Percentiles rank a stretch among this genome's conserved stretches.
Evolutionary conservation across 768 basidiomycete species (phyloP).

Genomic region (Mycena venus): DNA sequence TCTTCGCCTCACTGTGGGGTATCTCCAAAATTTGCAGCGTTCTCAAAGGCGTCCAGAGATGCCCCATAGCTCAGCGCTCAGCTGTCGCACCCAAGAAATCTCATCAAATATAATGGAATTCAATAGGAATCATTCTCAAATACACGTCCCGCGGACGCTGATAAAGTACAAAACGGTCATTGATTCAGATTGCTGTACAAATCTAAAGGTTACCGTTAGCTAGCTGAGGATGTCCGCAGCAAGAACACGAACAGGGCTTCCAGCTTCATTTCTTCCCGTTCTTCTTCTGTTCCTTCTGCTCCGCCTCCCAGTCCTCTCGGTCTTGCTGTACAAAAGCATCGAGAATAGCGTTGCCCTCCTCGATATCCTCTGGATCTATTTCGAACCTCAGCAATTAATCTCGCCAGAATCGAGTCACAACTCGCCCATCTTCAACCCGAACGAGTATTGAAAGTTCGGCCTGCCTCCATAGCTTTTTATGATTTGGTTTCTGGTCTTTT

Average conservation of each 20-base stretch:
- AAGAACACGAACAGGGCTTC: not conserved
- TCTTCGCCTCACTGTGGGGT: no score
- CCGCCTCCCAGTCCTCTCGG: not conserved
- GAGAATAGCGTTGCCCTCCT: not conserved
- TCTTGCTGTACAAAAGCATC: slow-evolving; percentile 10
- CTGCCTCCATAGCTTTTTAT: slow-evolving; percentile 5
- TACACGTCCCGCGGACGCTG: no score
- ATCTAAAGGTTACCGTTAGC: not conserved
- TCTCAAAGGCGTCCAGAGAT: no score
- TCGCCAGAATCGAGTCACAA: no score
- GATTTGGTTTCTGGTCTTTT: not conserved
- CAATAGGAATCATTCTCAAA: no score
- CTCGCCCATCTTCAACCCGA: slow-evolving; percentile 10
- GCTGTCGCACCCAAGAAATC: no score
- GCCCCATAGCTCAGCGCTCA: no score
- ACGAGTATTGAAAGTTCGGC: slow-evolving; percentile 6
- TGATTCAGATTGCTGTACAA: no score
- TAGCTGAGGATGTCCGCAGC: not conserved
- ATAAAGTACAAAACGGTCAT: no score
- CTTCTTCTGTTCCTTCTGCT: not conserved
- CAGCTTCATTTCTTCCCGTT: not conserved
- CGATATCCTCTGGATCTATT: not conserved
- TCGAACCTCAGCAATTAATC: not conserved
- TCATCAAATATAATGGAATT: no score
- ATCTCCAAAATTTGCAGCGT: no score